A percentile compares a stretch with the other conserved stretches of the same genome.
These are phyloP conservation scores for Elymus sibiricus DNA, from an alignment of 176 grass and related monocot species.

Conservation along the genomic window DNA sequence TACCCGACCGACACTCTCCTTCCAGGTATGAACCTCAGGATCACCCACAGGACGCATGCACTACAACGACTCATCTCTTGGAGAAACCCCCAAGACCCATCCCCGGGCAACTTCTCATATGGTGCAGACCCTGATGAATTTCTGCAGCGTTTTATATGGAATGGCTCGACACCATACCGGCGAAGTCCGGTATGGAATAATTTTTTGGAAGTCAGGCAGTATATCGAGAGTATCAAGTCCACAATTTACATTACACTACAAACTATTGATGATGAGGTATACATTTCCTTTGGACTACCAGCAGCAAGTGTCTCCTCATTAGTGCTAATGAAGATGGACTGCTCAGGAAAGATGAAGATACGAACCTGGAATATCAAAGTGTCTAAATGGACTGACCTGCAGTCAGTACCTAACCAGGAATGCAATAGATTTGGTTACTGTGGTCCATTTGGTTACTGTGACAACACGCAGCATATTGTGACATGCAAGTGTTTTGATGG, in stretches of 20 bases:
- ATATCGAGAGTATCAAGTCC: neutral
- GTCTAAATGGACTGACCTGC: conserved; percentile 1
- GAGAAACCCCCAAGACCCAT: conserved; percentile 18
- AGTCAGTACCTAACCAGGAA: conserved; percentile 19
- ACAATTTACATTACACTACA: neutral
- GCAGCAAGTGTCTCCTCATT: neutral
- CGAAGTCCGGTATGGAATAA: conserved; percentile 35
- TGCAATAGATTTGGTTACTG: conserved; percentile 32
- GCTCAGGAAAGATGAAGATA: neutral
- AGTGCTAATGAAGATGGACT: neutral
- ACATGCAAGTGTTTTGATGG: conserved; percentile 41
- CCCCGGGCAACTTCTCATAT: conserved; percentile 17
- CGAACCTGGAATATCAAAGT: neutral
- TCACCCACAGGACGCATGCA: neutral
- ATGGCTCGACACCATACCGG: neutral
- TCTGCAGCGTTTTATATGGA: conserved; percentile 17
- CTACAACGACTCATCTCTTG: conserved; percentile 20
- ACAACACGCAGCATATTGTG: neutral
- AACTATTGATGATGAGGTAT: neutral
- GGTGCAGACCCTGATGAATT: neutral
- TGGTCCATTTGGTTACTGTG: conserved; percentile 42
- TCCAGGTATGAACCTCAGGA: conserved; percentile 21
- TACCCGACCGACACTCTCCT: conserved; percentile 25
- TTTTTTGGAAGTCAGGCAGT: neutral
- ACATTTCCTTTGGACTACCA: neutral